Evolutionary conservation across 306 rosid species (phyloP).

Genomic region (Morella rubra): DNA sequence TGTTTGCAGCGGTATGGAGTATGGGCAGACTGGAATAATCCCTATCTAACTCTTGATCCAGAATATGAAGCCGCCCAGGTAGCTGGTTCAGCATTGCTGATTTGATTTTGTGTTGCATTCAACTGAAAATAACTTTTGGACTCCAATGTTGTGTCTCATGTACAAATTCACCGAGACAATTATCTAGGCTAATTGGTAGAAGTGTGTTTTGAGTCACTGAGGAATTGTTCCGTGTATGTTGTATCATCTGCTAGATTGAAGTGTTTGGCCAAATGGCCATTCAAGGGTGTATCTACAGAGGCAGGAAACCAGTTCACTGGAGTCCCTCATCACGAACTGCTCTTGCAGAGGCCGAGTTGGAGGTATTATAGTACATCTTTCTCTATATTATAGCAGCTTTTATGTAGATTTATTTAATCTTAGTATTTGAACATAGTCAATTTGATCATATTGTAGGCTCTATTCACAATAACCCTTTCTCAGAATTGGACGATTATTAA

Average conservation of each 20-base stretch:
- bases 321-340: slow-evolving; percentile 98
- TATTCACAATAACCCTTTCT: neutral
- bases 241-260: slow-evolving; percentile 68
- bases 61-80: slow-evolving; percentile 99
- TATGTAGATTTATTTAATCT: neutral
- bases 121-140: slow-evolving; percentile 21
- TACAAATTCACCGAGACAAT: neutral
- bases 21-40: slow-evolving; percentile 98
- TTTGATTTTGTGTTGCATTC: slow-evolving; percentile 24
- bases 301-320: slow-evolving; percentile 99
- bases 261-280: slow-evolving; percentile 98
- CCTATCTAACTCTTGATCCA: slow-evolving; percentile 89
- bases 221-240: slow-evolving; percentile 12
- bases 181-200: neutral
- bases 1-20: slow-evolving; percentile 91
- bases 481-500: neutral
- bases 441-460: neutral
- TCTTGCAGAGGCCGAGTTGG: slow-evolving; percentile 99
- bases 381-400: neutral
- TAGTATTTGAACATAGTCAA: neutral
- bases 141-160: slow-evolving; percentile 21
- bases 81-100: slow-evolving; percentile 45
- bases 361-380: slow-evolving; percentile 49
- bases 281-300: slow-evolving; percentile 88
- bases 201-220: slow-evolving; percentile 7